Conservation (phyloP, 352 stramenopile genomes). For the Globisporangium canariense region DNA sequence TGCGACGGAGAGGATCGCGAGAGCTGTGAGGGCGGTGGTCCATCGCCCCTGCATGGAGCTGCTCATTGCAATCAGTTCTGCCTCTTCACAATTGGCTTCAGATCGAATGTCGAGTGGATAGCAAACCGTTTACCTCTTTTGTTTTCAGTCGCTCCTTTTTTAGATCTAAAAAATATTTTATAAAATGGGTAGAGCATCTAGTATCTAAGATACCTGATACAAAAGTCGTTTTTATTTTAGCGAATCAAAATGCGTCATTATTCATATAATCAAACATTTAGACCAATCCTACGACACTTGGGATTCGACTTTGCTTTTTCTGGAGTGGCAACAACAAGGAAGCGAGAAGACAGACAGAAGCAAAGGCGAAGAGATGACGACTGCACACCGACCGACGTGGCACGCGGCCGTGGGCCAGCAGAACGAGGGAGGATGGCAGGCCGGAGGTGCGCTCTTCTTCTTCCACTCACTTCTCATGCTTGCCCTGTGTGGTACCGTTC, state of each 20-base stretch:
- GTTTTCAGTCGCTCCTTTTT: neutral
- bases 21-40: neutral
- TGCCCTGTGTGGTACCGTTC: too few species aligned
- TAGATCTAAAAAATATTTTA: neutral
- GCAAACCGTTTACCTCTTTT: neutral
- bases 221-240: neutral
- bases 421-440: constrained; percentile 84
- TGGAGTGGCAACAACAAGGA: neutral
- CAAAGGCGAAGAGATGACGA: constrained; percentile 57
- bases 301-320: neutral
- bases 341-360: neutral
- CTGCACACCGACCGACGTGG: constrained; percentile 83
- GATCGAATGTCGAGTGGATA: neutral
- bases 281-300: neutral
- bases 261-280: neutral
- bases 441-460: constrained; percentile 43
- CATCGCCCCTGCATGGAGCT: neutral
- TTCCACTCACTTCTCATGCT: neutral
- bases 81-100: neutral
- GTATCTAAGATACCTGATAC: neutral
- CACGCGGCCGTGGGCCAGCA: constrained; percentile 82
- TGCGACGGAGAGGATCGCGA: neutral
- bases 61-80: neutral
- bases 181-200: neutral
- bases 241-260: neutral